Evolutionary conservation across 2,329 filamentous ascomycete species (phyloP), one percentile per base, ranked within the genome.

Genomic region (Fusarium sacchari): DNA sequence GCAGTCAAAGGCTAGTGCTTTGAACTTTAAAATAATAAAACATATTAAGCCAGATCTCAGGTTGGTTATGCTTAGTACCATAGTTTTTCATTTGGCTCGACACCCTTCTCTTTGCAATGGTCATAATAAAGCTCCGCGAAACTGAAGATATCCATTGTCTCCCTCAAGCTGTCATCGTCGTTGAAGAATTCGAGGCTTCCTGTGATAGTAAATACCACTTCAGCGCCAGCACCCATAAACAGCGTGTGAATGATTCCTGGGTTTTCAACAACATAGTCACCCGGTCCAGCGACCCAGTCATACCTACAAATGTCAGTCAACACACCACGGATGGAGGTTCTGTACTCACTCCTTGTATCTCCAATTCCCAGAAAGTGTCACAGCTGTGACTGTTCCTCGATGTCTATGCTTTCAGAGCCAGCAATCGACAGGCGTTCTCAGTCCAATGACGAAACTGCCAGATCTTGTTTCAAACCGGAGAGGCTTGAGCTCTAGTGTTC

Each of bases 321-420:
- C 1, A 3, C 0, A 14, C 4, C 3, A 1, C 1, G 3, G 4
- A 0, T 3, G 8, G 10, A 6, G 13, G 3, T 20, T 7, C 1
- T 17, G 4, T 6, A 17, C 60, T 36, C 18, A 61, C 60, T 64
- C 60, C 11, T 64, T 64, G 17, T 64, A 64, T 30, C 60, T 39
- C 60, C 60, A 64, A 5, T 64, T 64, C 1, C 60, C 60, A 5
- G 60, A 46, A 6, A 61, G 28, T 12, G 60, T 64, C 1, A 64
- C 60, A 3, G 60, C 60, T 1, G 60, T 64, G 1, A 64, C 60
- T 5, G 60, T 64, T 0, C 60, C 60, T 1, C 60, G 36, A 5
- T 64, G 60, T 6, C 60, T 49, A 1, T 64, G 60, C 7, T 64
- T 64, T 18, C 60, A 56, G 28, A 64, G 60, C 56, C 60, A 64